Percentiles rank a stretch among this genome's conserved stretches.
Conservation (phyloP, 352 stramenopile genomes). For the Globisporangium spinosum region DNA sequence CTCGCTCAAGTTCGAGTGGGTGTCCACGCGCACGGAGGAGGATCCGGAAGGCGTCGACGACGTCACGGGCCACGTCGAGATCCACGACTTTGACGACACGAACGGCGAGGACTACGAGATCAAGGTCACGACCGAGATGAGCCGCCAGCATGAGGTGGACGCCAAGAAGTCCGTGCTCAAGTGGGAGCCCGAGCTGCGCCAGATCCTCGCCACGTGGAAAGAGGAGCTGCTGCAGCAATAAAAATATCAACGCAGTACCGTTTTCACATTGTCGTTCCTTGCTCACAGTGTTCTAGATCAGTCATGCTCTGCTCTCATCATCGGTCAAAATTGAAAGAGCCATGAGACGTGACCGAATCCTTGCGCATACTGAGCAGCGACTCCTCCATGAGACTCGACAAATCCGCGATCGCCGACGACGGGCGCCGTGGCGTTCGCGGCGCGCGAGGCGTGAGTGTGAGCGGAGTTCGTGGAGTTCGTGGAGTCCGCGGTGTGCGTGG, state of each 20-base stretch:
- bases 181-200: slow-evolving; percentile 58
- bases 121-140: slow-evolving; percentile 44
- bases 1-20: slow-evolving; percentile 77
- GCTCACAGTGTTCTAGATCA: not conserved
- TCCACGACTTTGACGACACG: slow-evolving; percentile 86
- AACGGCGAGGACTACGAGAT: slow-evolving; percentile 80
- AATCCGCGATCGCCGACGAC: slow-evolving; percentile 67
- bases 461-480: slow-evolving; percentile 9
- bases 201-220: slow-evolving; percentile 72
- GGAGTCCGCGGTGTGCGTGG: slow-evolving; percentile 8
- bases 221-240: slow-evolving; percentile 77
- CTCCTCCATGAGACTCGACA: slow-evolving; percentile 78
- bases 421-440: slow-evolving; percentile 28
- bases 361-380: slow-evolving; percentile 63
- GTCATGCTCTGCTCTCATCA: not conserved
- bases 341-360: slow-evolving; percentile 23
- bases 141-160: slow-evolving; percentile 40
- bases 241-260: slow-evolving; percentile 2
- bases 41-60: slow-evolving; percentile 41
- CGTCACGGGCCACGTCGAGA: slow-evolving; percentile 62
- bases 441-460: slow-evolving; percentile 1
- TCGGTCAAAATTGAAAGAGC: slow-evolving; percentile 6
- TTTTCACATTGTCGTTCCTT: not conserved
- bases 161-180: slow-evolving; percentile 57
- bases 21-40: slow-evolving; percentile 31